Base-by-base conservation (phyloP, 345 rosid genomes). In the Jatropha curcas region DNA sequence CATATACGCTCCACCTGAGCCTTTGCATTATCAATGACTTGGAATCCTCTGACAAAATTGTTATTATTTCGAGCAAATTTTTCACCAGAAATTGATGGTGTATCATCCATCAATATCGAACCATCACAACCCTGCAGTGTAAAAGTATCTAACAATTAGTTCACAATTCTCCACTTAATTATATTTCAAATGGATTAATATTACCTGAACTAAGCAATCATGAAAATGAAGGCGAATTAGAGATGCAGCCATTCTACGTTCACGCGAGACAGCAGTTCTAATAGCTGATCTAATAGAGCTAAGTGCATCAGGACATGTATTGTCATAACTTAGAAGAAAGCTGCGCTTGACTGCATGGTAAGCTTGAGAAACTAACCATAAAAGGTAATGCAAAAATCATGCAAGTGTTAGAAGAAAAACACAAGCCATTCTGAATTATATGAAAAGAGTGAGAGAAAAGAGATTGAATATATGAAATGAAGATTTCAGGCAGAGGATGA, bases 91-190 rank as follows among this genome's bases (percentile, higher is more conserved):
- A 75, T 48, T 3, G 46, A 70, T 1, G 76, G 7, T 0, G 75
- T 75, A 56, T 80, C 77, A 3, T 82, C 80, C 39, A 82, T 25
- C 4, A 78, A 30, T 2, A 78, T 34, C 8, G 82, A 82, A 0
- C 55, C 85, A 45, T 82, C 85, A 37, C 85, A 82, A 27, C 82
- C 82, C 85, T 82, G 53, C 34, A 45, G 34, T 11, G 5, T 20
- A n/a, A 22, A 1, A 58, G 7, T 25, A 7, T 27, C 7, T 37
- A 4, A 3, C 41, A 37, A 37, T 4, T 3, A 37, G 5, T 37
- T 37, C 5, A 8, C 41, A 37, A 37, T 4, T 3, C 4, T 4
- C 4, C 4, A 3, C 4, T 3, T 37, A 41, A 41, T 7, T 1
- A 41, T 2, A 41, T 41, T 7, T 1, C 45, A 41, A 48, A 4